Evolutionary conservation across 768 basidiomycete genomes (phyloP).

Genomic region (Lactarius quietus): DNA sequence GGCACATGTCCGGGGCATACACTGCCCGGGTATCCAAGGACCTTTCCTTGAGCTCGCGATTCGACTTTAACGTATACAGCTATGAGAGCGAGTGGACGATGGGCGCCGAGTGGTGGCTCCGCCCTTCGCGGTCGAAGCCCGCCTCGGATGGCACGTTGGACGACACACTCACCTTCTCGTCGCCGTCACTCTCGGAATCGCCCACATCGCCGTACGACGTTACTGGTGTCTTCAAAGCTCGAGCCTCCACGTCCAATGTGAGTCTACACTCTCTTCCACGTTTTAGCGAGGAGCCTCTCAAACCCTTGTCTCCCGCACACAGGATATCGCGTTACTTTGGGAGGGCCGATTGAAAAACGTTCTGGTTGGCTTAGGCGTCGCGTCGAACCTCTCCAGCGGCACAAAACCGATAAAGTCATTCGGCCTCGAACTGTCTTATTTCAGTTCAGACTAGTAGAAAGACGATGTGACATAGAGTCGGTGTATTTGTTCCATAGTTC

Average conservation of each 20-base stretch:
- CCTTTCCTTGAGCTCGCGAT: constrained; percentile 82
- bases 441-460: constrained; percentile 54
- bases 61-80: constrained; percentile 96
- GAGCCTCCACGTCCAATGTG: constrained; percentile 87
- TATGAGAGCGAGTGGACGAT: constrained; percentile 96
- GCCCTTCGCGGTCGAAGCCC: constrained; percentile 44
- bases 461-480: not conserved
- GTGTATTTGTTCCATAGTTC: constrained; percentile 2
- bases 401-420: constrained; percentile 85
- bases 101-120: constrained; percentile 95
- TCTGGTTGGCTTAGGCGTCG: constrained; percentile 83
- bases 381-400: constrained; percentile 84
- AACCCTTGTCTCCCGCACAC: constrained; percentile 12
- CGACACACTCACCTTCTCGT: constrained; percentile 26
- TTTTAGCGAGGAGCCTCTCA: not conserved
- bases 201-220: constrained; percentile 38
- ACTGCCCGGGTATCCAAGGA: constrained; percentile 83
- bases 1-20: constrained; percentile 89
- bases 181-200: constrained; percentile 26
- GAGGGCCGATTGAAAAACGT: constrained; percentile 89
- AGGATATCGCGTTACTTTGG: constrained; percentile 93
- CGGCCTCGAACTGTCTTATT: constrained; percentile 92
- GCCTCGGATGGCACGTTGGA: constrained; percentile 29
- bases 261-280: constrained; percentile 29
- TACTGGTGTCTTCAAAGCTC: constrained; percentile 83